Base-by-base conservation (phyloP, 2,329 filamentous ascomycete genomes). In the Pseudopyricularia cyperi region DNA sequence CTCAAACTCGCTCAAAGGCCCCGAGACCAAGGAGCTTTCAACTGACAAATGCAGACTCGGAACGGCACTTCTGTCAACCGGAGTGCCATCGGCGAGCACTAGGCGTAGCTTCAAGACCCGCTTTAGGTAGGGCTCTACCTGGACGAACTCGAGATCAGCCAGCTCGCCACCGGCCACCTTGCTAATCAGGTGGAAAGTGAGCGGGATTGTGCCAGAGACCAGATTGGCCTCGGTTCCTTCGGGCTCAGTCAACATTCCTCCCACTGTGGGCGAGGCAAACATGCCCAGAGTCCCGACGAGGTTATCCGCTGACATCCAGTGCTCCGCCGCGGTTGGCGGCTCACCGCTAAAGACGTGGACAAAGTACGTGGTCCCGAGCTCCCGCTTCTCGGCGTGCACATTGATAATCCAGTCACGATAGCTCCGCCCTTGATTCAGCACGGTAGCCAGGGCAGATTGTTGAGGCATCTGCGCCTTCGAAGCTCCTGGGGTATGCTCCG, bases 371-470 rank as follows among this genome's bases (percentile, higher is more conserved):
- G 74, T 76, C 11, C 75, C 70, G 8, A 85, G 64, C 2, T 79
- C 78, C 53, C 78, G 75, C 55, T 80, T 83, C 52, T 73, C 70
- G 22, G 82, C 77, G 15, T 71, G 69, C 46, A 90, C 73, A 59
- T 85, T 87, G 57, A 79, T 80, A 24, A 82, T 72, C 78, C 86
- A 91, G 58, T 90, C 76, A 6, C 70, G 71, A 59, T 81, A 80
- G 24, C 24, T 30, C 9, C 61, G 61, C 46, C 65, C 65, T 12
- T 70, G 58, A 2, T 63, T 60, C 34, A 75, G 63, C 7, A 74
- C 50, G 9, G 48, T 55, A n/a, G 32, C 47, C 1, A 47, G 55
- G 14, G 46, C 42, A 2, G 50, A 47, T 19, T 47, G 4, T 9
- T 4, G 28, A 5, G 9, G 5, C 28, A 9, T 24, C 22, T 44